Conservation (phyloP, 2,329 filamentous ascomycete species). For the Trichoderma sp. region DNA sequence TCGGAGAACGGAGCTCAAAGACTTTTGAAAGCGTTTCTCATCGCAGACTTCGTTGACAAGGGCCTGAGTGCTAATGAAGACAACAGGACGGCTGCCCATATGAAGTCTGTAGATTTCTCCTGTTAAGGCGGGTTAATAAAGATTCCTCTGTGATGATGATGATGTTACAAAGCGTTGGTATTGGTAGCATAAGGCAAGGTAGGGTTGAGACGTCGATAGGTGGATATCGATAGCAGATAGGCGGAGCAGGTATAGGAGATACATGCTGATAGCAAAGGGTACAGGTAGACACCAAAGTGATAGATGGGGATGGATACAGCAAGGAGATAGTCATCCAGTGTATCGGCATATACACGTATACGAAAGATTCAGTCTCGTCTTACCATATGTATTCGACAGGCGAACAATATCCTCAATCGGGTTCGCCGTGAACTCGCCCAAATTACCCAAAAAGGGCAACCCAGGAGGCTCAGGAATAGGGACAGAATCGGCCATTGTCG, state of each 20-base stretch:
- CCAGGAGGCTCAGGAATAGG: slow-evolving; percentile 64
- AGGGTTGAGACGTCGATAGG: neutral
- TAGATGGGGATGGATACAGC: neutral
- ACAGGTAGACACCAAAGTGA: neutral
- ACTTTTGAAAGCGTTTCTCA: slow-evolving; percentile 64
- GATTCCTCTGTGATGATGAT: neutral
- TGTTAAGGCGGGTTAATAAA: slow-evolving; percentile 26
- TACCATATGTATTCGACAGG: slow-evolving; percentile 66
- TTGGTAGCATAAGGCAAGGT: neutral
- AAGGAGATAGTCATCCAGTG: neutral
- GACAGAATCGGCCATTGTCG: slow-evolving; percentile 38
- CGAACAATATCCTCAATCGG: slow-evolving; percentile 54
- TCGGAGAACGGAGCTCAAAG: slow-evolving; percentile 47
- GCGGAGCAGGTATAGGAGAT: neutral
- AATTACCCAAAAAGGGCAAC: slow-evolving; percentile 64
- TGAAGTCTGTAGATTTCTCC: slow-evolving; percentile 61
- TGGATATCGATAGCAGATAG: neutral
- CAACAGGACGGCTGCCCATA: slow-evolving; percentile 45
- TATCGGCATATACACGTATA: neutral
- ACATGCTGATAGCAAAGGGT: neutral
- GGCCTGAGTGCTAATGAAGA: slow-evolving; percentile 53
- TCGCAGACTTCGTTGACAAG: slow-evolving; percentile 64
- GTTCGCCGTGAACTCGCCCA: slow-evolving; percentile 60
- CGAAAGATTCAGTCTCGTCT: slow-evolving; percentile 20
- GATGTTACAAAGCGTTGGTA: neutral